Evolutionary conservation across 2,329 filamentous ascomycete genomes (phyloP), one percentile per base, ranked within the genome.

Genomic region (Nigrospora sphaerica): DNA sequence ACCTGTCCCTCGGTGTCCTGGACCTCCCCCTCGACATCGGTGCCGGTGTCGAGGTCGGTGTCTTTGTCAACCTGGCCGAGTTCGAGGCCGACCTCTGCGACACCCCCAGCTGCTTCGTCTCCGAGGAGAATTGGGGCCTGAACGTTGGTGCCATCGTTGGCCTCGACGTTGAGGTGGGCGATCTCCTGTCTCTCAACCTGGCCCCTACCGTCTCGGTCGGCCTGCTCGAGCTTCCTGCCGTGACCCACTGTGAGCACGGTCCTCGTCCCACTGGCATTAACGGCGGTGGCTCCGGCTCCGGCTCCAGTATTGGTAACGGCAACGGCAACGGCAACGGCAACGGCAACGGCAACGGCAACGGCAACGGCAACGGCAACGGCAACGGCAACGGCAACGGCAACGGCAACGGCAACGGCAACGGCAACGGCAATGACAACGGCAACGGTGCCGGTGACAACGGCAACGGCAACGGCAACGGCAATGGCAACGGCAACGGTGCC

Each of bases 21-120:
- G 18, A 37, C 35, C 32, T 64, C 4, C 56, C 59, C 28, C 56
- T 63, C 43, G 45, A 42, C 31, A 51, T 67, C 49, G 64, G 65
- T 36, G 64, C 72, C 18, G 70, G 68, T 52, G 67, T 72, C 32
- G 68, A 70, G 53, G 50, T 72, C 13, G 66, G 64, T 38, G 61
- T 79, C 38, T 79, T 68, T 56, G 69, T 71, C 47, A 73, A 80
- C 61, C 57, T 81, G 7, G 67, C 77, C n/a, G 72, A 80, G 54
- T 76, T 80, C 58, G 67, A 70, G 47, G 64, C 66, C 49, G 58
- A 63, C 45, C 62, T 73, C 45, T 64, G 67, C 42, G 57, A 54
- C 33, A 64, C 62, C 6, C 57, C 61, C 11, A 44, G 52, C 40
- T 73, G 71, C 55, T 63, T 58, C 19, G 53, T 73, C n/a, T 55